Conservation (phyloP, 805 yeast species). For the Teunomyces gatunensis region DNA sequence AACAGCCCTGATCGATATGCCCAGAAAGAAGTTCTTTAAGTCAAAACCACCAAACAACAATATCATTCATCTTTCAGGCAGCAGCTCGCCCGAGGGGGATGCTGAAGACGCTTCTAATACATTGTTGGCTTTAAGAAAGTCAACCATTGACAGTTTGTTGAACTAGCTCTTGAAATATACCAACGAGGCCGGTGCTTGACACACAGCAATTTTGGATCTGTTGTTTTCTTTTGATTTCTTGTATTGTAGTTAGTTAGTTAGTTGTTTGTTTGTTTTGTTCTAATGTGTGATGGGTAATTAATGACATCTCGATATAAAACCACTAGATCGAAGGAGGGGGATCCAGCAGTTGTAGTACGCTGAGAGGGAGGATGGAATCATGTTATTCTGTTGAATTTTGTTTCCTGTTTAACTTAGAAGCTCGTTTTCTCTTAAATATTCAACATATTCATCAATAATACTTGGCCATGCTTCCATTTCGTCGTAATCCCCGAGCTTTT, state of each 20-base stretch:
- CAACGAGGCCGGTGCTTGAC: too few relatives aligned
- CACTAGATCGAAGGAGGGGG: too few relatives aligned
- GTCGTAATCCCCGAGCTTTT: constrained; percentile 54
- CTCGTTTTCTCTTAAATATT: constrained; percentile 39
- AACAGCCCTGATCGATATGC: constrained; percentile 14
- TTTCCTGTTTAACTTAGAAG: constrained; percentile 7
- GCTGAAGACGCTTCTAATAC: constrained; percentile 35
- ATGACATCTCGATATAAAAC: too few relatives aligned
- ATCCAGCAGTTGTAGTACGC: too few relatives aligned
- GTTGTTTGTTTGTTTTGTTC: background rate
- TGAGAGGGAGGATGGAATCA: too few relatives aligned
- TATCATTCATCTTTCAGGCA: constrained; percentile 11
- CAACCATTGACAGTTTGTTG: constrained; percentile 40
- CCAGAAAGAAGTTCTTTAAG: constrained; percentile 31
- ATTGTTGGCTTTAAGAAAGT: constrained; percentile 38
- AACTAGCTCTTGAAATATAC: constrained; percentile 19
- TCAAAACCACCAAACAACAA: constrained; percentile 25
- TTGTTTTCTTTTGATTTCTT: background rate
- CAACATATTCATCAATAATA: constrained; percentile 79
- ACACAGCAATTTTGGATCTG: too few relatives aligned
- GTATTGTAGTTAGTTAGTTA: background rate
- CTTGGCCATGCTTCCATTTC: constrained; percentile 92
- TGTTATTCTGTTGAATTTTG: background rate
- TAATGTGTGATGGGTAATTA: background rate
- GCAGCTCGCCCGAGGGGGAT: constrained; percentile 12